Conservation (phyloP, 306 rosid species). For the Fragaria vesca region DNA sequence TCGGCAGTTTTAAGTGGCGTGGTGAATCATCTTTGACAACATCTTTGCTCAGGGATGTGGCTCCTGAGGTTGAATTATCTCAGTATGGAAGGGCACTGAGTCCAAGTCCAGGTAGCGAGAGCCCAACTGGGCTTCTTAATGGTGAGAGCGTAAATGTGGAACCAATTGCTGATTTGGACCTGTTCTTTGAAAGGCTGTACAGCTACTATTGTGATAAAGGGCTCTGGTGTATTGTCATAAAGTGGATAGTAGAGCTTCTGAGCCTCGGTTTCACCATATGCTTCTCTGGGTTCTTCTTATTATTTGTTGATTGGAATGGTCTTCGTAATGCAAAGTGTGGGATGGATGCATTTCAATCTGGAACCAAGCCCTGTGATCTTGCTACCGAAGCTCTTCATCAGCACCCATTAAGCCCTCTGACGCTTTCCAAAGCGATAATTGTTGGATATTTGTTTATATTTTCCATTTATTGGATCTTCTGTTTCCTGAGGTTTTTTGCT, state of each 20-base stretch:
- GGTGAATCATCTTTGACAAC: conserved; percentile 57
- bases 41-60: conserved; percentile 54
- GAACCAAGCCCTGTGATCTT: conserved; percentile 91
- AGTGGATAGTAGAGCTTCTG: conserved; percentile 91
- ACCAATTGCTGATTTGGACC: conserved; percentile 90
- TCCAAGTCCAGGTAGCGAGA: conserved; percentile 74
- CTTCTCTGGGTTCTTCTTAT: conserved; percentile 81
- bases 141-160: conserved; percentile 72
- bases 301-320: conserved; percentile 91
- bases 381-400: conserved; percentile 74
- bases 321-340: conserved; percentile 95
- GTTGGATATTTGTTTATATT: conserved; percentile 89
- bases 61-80: conserved; percentile 77
- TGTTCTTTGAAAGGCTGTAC: conserved; percentile 90
- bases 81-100: conserved; percentile 57
- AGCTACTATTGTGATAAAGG: conserved; percentile 90
- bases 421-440: conserved; percentile 67
- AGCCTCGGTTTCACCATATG: conserved; percentile 84
- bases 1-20: conserved; percentile 51
- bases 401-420: conserved; percentile 83
- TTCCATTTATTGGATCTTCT: conserved; percentile 80
- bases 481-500: conserved; percentile 87
- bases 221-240: conserved; percentile 82
- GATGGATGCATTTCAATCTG: conserved; percentile 92
- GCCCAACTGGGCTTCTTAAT: conserved; percentile 82